Evolutionary conservation across 257 asterid species (phyloP).

Genomic region (Nicotiana benthamiana): DNA sequence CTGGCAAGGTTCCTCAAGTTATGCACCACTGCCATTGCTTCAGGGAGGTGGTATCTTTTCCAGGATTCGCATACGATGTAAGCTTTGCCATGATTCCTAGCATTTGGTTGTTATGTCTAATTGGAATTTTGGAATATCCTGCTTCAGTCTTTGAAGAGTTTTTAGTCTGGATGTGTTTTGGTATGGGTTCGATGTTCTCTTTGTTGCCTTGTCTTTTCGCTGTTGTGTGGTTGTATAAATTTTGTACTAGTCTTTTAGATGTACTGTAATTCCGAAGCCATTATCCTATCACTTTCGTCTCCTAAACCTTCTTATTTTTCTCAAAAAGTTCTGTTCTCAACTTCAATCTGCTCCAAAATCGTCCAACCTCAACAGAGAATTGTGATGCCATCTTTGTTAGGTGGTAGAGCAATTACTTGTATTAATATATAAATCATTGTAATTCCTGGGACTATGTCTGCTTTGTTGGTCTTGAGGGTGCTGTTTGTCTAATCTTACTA

Average conservation of each 20-base stretch:
- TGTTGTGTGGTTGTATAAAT: no score
- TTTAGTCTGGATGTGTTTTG: no score
- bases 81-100: slow-evolving; percentile 20
- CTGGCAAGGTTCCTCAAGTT: slow-evolving; percentile 91
- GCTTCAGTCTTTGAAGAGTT: no score
- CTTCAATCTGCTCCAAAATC: not conserved
- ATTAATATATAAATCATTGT: no score
- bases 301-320: not conserved
- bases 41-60: slow-evolving; percentile 81
- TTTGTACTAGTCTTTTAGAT: no score
- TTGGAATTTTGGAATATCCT: no score
- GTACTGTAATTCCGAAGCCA: not conserved
- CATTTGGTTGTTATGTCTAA: not conserved
- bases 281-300: no score
- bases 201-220: no score
- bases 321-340: not conserved
- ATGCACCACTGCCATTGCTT: slow-evolving; percentile 73
- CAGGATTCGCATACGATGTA: slow-evolving; percentile 81
- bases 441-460: not conserved
- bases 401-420: not conserved
- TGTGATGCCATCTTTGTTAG: no score
- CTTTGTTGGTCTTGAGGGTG: not conserved
- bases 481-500: not conserved
- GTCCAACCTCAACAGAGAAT: no score
- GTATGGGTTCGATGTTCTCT: no score